These are phyloP conservation scores for Macrotyloma uniflorum DNA, from an alignment of 306 rosid genomes.

Conservation along the genomic window DNA sequence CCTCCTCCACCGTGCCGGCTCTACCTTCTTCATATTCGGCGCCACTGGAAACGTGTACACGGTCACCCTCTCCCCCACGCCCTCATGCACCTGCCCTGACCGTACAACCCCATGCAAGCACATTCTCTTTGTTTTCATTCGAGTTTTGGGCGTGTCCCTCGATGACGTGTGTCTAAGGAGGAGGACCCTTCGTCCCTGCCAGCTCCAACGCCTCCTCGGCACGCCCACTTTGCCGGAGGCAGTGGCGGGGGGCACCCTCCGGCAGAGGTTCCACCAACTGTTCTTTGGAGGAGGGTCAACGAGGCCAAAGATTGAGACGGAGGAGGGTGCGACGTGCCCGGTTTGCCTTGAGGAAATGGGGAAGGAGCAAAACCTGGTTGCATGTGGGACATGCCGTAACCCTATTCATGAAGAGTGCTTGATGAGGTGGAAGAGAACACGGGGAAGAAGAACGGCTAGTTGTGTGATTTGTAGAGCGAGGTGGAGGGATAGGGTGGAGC, in stretches of 20 bases:
- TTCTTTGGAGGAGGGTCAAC: slow-evolving; percentile 29
- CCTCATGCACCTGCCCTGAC: slow-evolving; percentile 88
- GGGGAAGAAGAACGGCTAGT: slow-evolving; percentile 57
- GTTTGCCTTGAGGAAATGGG: slow-evolving; percentile 82
- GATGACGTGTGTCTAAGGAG: slow-evolving; percentile 66
- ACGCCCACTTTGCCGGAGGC: slow-evolving; percentile 55
- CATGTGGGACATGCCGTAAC: slow-evolving; percentile 74
- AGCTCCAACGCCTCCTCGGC: slow-evolving; percentile 49
- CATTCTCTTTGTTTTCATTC: slow-evolving; percentile 69
- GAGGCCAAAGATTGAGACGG: slow-evolving; percentile 36
- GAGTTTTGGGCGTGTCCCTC: slow-evolving; percentile 61
- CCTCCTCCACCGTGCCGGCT: slow-evolving; percentile 73
- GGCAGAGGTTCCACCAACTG: slow-evolving; percentile 68
- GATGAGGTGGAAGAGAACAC: slow-evolving; percentile 72
- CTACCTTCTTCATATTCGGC: slow-evolving; percentile 75
- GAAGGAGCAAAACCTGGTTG: slow-evolving; percentile 62
- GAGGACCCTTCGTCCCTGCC: slow-evolving; percentile 63
- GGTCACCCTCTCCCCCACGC: slow-evolving; percentile 53
- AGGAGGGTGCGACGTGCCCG: slow-evolving; percentile 73
- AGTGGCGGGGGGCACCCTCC: slow-evolving; percentile 52
- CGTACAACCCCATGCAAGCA: slow-evolving; percentile 85
- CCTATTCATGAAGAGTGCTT: slow-evolving; percentile 81
- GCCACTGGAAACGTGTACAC: slow-evolving; percentile 89
- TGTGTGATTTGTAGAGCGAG: slow-evolving; percentile 93
- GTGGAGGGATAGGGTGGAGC: slow-evolving; percentile 58